phyloP scores from a whole-genome alignment of 345 rosid species.

The Aegle marmelos region DNA sequence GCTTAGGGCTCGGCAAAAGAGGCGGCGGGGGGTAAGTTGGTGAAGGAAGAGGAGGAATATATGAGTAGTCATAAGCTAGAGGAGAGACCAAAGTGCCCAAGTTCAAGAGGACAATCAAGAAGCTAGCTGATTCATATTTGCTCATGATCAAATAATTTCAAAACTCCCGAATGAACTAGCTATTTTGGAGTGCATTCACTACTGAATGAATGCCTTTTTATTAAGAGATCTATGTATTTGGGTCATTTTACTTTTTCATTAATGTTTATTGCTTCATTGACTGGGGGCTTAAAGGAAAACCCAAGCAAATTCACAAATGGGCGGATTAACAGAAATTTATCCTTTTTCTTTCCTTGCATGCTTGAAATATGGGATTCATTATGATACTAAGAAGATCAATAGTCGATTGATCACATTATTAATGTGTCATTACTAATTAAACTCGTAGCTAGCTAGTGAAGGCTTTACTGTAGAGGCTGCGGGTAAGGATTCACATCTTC shows the following conservation, averaged over 20 bases:
- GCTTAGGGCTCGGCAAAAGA: not conserved
- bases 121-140: not conserved
- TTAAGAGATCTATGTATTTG: not conserved
- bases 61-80: conserved; percentile 35
- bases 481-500: not conserved
- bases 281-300: not conserved
- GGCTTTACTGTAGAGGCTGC: too few relatives aligned
- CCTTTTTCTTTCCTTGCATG: not conserved
- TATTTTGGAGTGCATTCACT: not conserved
- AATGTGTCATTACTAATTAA: too few relatives aligned
- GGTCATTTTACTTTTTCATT: not conserved
- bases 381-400: not conserved
- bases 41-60: conserved; percentile 10
- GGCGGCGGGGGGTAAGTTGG: conserved; percentile 3
- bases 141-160: not conserved
- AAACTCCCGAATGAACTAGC: not conserved
- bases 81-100: conserved; percentile 25
- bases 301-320: not conserved
- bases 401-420: not conserved
- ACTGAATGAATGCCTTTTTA: not conserved
- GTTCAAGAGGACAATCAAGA: conserved; percentile 26
- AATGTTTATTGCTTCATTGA: conserved; percentile 3
- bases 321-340: not conserved
- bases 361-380: not conserved
- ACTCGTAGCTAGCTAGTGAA: too few relatives aligned